These are phyloP conservation scores for Backusella luteola DNA, from an alignment of 192 early-diverging fungal genomes.

Conservation along the genomic window DNA sequence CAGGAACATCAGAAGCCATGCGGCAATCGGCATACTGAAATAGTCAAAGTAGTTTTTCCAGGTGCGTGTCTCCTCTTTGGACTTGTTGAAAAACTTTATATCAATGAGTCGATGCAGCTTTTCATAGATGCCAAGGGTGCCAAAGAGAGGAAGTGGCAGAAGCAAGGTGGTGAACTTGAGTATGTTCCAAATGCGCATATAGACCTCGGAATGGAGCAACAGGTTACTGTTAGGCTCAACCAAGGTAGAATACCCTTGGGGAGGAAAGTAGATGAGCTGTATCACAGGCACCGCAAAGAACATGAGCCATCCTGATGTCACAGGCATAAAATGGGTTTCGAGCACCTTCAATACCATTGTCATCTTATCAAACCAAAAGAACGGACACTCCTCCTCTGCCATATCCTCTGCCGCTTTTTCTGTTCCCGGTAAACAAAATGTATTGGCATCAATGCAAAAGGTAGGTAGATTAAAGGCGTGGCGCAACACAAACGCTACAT, in stretches of 20 bases:
- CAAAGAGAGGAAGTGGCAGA: constrained; percentile 45
- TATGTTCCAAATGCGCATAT: constrained; percentile 36
- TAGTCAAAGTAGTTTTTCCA: constrained; percentile 43
- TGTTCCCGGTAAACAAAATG: background rate
- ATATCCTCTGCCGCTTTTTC: background rate
- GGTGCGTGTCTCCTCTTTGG: constrained; percentile 19
- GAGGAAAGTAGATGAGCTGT: constrained; percentile 42
- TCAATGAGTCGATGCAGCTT: constrained; percentile 41
- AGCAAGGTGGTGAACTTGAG: constrained; percentile 39
- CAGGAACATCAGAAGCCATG: constrained; percentile 50
- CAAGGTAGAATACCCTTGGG: constrained; percentile 7
- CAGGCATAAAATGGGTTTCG: constrained; percentile 50
- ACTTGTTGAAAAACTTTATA: constrained; percentile 36
- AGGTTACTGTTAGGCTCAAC: constrained; percentile 35
- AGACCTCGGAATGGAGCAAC: constrained; percentile 37
- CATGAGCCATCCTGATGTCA: constrained; percentile 50
- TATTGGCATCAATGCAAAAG: background rate
- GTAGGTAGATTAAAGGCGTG: constrained; percentile 13
- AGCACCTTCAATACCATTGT: constrained; percentile 41
- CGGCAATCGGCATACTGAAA: constrained; percentile 41
- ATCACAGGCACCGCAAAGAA: constrained; percentile 50
- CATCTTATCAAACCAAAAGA: constrained; percentile 40
- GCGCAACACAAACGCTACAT: constrained; percentile 59
- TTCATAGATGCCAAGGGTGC: constrained; percentile 45
- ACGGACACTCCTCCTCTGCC: background rate